Conservation (phyloP, 2,329 filamentous ascomycete species). For the Alternaria metachromatica region DNA sequence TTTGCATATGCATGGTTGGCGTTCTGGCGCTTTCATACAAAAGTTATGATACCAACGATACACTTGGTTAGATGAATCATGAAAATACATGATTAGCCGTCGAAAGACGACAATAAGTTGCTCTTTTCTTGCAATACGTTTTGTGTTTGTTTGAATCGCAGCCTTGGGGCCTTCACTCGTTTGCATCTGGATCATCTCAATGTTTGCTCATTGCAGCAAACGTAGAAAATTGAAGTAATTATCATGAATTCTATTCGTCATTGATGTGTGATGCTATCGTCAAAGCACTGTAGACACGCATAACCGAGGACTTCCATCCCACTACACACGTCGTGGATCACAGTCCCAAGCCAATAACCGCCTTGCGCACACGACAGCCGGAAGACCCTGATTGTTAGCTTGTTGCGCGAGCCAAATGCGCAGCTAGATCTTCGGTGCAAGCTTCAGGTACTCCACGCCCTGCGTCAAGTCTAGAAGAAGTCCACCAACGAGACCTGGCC, state of each 20-base stretch:
- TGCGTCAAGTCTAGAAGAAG: slow-evolving; percentile 4
- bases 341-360: not conserved
- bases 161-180: not conserved
- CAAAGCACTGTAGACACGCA: not conserved
- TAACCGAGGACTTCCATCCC: not conserved
- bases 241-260: not conserved
- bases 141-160: not conserved
- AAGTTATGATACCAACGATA: slow-evolving; percentile 37
- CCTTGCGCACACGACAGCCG: slow-evolving; percentile 4
- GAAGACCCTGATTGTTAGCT: slow-evolving; percentile 12
- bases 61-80: slow-evolving; percentile 19
- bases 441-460: slow-evolving; percentile 15
- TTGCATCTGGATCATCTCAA: not conserved
- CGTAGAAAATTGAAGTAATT: not conserved
- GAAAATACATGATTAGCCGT: slow-evolving; percentile 2
- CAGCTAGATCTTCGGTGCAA: not conserved
- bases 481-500: slow-evolving; percentile 8
- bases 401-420: not conserved
- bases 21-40: slow-evolving; percentile 33
- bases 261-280: not conserved
- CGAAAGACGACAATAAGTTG: not conserved
- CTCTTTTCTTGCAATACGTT: not conserved
- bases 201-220: not conserved
- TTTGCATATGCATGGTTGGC: slow-evolving; percentile 38
- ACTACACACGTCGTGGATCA: not conserved